phyloP scores from a whole-genome alignment of 768 basidiomycete genomes.

The Termitomyces bulborhizus region DNA sequence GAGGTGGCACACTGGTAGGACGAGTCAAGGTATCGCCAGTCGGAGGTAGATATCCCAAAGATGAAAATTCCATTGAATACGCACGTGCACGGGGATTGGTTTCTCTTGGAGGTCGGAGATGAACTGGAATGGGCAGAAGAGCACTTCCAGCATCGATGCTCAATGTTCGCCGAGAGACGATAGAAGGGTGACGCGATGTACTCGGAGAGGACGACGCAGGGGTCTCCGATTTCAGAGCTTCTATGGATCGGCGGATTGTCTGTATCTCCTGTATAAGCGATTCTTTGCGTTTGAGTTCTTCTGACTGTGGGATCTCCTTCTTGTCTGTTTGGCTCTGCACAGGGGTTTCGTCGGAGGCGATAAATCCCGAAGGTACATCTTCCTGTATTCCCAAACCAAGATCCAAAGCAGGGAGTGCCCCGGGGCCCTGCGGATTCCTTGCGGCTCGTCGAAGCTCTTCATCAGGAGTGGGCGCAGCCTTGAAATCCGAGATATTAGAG shows the following conservation, averaged over 20 bases:
- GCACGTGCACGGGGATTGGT: slow-evolving; percentile 62
- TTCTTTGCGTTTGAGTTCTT: slow-evolving; percentile 62
- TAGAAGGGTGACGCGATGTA: slow-evolving; percentile 58
- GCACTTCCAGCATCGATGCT: slow-evolving; percentile 58
- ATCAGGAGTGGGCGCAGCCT: slow-evolving; percentile 53
- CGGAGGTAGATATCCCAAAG: slow-evolving; percentile 34
- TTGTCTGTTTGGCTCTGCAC: slow-evolving; percentile 14
- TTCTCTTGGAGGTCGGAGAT: slow-evolving; percentile 65
- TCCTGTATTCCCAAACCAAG: slow-evolving; percentile 70
- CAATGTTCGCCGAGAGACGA: slow-evolving; percentile 61
- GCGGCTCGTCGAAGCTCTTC: slow-evolving; percentile 54
- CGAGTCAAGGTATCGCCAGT: slow-evolving; percentile 54
- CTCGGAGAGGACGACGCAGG: slow-evolving; percentile 57
- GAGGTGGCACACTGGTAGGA: slow-evolving; percentile 69
- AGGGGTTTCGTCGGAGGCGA: slow-evolving; percentile 36
- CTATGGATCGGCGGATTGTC: slow-evolving; percentile 74
- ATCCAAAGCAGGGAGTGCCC: slow-evolving; percentile 64
- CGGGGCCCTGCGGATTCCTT: slow-evolving; percentile 43
- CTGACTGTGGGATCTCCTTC: slow-evolving; percentile 30
- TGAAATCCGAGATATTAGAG: slow-evolving; percentile 72
- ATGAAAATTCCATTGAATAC: slow-evolving; percentile 68
- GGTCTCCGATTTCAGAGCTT: slow-evolving; percentile 65
- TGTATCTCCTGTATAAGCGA: slow-evolving; percentile 73
- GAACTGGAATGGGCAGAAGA: slow-evolving; percentile 41
- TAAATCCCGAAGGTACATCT: slow-evolving; percentile 68